Conservation (phyloP, 2,329 filamentous ascomycete species). For the Penicillium griseofulvum region DNA sequence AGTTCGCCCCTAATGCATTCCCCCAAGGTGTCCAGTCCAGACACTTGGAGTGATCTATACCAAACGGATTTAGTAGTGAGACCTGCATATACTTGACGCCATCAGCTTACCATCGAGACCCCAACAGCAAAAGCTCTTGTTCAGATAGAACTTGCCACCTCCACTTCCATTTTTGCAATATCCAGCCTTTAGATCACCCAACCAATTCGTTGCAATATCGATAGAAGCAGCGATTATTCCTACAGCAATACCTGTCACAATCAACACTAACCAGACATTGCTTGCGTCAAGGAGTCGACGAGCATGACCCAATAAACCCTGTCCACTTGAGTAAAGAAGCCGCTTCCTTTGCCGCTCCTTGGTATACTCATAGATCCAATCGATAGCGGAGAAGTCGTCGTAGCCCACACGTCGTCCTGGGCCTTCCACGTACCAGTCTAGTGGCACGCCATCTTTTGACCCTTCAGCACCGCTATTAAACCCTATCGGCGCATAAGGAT, state of each 20-base stretch:
- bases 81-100: not conserved
- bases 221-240: slow-evolving; percentile 84
- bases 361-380: slow-evolving; percentile 99
- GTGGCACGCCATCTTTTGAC: slow-evolving; percentile 41
- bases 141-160: slow-evolving; percentile 86
- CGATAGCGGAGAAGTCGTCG: slow-evolving; percentile 93
- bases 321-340: slow-evolving; percentile 66
- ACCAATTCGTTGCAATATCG: slow-evolving; percentile 87
- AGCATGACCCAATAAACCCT: slow-evolving; percentile 69
- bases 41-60: slow-evolving; percentile 69
- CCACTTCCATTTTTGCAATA: slow-evolving; percentile 75
- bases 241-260: slow-evolving; percentile 79
- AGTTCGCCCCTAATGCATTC: slow-evolving; percentile 65
- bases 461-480: slow-evolving; percentile 26
- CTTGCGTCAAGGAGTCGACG: slow-evolving; percentile 76
- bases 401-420: slow-evolving; percentile 89
- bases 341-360: slow-evolving; percentile 88
- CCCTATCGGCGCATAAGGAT: slow-evolving; percentile 20
- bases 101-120: slow-evolving; percentile 66
- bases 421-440: slow-evolving; percentile 87
- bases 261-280: slow-evolving; percentile 87
- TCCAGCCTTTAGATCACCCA: slow-evolving; percentile 87
- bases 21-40: slow-evolving; percentile 86
- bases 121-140: slow-evolving; percentile 88
- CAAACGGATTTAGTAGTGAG: slow-evolving; percentile 14